phyloP scores from a whole-genome alignment of 2,329 filamentous ascomycete genomes.

The Fusarium sp. region DNA sequence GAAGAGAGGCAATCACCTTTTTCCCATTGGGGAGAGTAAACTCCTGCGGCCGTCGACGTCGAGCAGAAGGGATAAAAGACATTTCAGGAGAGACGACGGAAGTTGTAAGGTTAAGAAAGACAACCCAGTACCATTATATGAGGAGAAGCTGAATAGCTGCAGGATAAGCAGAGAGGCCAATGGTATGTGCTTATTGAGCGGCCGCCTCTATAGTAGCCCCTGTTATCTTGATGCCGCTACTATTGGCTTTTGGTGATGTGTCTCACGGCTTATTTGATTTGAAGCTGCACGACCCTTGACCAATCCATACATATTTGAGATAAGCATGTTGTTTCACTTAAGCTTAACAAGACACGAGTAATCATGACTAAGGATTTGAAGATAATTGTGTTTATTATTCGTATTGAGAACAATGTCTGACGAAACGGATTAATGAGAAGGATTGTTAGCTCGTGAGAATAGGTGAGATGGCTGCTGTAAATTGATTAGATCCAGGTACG shows the following conservation, averaged over 20 bases:
- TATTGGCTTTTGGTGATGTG: slow-evolving; percentile 44
- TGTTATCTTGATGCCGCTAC: slow-evolving; percentile 32
- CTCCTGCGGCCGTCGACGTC: slow-evolving; percentile 59
- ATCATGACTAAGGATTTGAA: slow-evolving; percentile 12
- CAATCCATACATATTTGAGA: neutral
- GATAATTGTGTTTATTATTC: neutral
- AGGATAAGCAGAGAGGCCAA: slow-evolving; percentile 31
- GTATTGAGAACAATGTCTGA: neutral
- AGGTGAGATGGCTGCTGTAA: neutral
- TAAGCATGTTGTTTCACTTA: slow-evolving; percentile 16
- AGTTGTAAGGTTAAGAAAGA: slow-evolving; percentile 4
- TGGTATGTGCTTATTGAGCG: slow-evolving; percentile 28
- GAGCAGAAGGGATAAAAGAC: slow-evolving; percentile 39
- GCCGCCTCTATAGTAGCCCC: slow-evolving; percentile 34
- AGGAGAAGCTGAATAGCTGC: slow-evolving; percentile 25
- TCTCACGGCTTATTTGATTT: slow-evolving; percentile 31
- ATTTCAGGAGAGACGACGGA: slow-evolving; percentile 12
- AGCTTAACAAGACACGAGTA: slow-evolving; percentile 4
- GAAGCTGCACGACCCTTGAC: slow-evolving; percentile 15
- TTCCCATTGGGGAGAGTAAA: slow-evolving; percentile 67
- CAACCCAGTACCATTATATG: slow-evolving; percentile 5
- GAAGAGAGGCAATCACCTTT: slow-evolving; percentile 66
- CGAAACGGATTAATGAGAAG: neutral
- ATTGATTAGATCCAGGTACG: slow-evolving; percentile 9
- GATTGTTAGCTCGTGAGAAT: neutral